phyloP scores from a whole-genome alignment of 805 yeast genomes.

The Zygosaccharomyces pseudorouxii region DNA sequence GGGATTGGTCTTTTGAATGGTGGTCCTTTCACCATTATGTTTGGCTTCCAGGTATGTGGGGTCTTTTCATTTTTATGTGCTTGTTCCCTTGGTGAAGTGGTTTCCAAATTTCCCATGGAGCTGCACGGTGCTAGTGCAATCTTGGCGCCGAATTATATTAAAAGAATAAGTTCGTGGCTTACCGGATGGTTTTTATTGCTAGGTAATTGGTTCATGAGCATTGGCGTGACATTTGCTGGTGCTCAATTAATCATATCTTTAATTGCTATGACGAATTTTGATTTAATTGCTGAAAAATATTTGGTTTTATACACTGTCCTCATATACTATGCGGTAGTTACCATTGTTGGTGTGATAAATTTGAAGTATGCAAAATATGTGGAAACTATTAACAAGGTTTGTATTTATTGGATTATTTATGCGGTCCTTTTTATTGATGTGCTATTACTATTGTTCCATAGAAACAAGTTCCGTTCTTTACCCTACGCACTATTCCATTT shows the following conservation, averaged over 20 bases:
- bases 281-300: slow-evolving; percentile 49
- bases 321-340: slow-evolving; percentile 53
- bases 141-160: slow-evolving; percentile 52
- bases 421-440: slow-evolving; percentile 67
- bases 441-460: slow-evolving; percentile 52
- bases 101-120: slow-evolving; percentile 71
- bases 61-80: slow-evolving; percentile 61
- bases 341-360: slow-evolving; percentile 59
- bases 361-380: slow-evolving; percentile 54
- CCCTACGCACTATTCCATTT: slow-evolving; percentile 58
- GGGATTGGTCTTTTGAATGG: slow-evolving; percentile 71
- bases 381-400: slow-evolving; percentile 59
- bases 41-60: slow-evolving; percentile 69
- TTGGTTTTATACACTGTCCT: slow-evolving; percentile 47
- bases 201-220: slow-evolving; percentile 76
- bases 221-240: slow-evolving; percentile 70
- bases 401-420: slow-evolving; percentile 72
- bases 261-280: slow-evolving; percentile 55
- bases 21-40: slow-evolving; percentile 67
- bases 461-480: slow-evolving; percentile 52
- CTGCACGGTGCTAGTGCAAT: slow-evolving; percentile 75
- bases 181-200: slow-evolving; percentile 72
- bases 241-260: slow-evolving; percentile 67
- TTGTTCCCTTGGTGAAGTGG: slow-evolving; percentile 69
- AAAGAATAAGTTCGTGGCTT: slow-evolving; percentile 64